These are phyloP conservation scores for Neocucurbitaria cava DNA, from an alignment of 2,329 filamentous ascomycete species.

Conservation along the genomic window DNA sequence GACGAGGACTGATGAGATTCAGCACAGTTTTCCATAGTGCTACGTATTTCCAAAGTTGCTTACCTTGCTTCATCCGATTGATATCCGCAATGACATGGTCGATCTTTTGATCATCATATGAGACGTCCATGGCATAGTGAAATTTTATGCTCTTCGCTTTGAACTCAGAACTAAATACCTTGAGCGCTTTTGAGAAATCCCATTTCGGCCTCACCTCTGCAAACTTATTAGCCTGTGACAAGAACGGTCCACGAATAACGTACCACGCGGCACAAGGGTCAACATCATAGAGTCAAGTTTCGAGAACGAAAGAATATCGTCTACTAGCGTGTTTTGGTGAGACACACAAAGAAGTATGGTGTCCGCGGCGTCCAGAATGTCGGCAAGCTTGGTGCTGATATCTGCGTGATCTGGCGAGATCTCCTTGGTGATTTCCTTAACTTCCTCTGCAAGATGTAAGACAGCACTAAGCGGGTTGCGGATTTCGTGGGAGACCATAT, in stretches of 20 bases:
- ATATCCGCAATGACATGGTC: slow-evolving; percentile 49
- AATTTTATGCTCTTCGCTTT: slow-evolving; percentile 48
- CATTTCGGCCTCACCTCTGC: slow-evolving; percentile 43
- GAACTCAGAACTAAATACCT: slow-evolving; percentile 51
- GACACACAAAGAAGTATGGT: slow-evolving; percentile 54
- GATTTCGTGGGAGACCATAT: slow-evolving; percentile 54
- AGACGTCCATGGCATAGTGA: slow-evolving; percentile 51
- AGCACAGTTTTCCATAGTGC: not conserved
- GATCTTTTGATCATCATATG: slow-evolving; percentile 47
- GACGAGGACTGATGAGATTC: slow-evolving; percentile 44
- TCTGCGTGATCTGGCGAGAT: slow-evolving; percentile 24
- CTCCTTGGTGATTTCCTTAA: slow-evolving; percentile 43
- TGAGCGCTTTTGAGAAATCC: slow-evolving; percentile 48
- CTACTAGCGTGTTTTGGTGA: slow-evolving; percentile 55
- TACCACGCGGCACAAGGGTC: slow-evolving; percentile 43
- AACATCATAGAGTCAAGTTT: slow-evolving; percentile 58
- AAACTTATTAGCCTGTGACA: slow-evolving; percentile 1
- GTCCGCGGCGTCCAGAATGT: slow-evolving; percentile 45
- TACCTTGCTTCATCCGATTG: slow-evolving; percentile 49
- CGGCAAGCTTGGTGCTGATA: slow-evolving; percentile 28
- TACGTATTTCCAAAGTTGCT: not conserved
- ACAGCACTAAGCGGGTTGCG: slow-evolving; percentile 49
- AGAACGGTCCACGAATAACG: slow-evolving; percentile 7
- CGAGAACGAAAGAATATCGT: slow-evolving; percentile 57
- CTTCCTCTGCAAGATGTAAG: slow-evolving; percentile 54